phyloP scores from a whole-genome alignment of 2,329 filamentous ascomycete genomes.

The Knufia petricola region DNA sequence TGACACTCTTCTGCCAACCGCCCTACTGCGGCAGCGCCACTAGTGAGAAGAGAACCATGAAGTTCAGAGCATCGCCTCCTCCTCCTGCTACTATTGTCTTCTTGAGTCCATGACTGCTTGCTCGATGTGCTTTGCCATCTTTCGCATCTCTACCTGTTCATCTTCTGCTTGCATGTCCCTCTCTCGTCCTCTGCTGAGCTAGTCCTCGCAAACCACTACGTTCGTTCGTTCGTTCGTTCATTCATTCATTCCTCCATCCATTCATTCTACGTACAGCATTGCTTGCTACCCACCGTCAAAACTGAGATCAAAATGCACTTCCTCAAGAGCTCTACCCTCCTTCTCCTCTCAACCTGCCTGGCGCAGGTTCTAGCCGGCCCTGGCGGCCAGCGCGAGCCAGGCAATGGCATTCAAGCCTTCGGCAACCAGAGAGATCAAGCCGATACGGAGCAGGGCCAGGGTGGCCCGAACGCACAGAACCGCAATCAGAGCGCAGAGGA shows the following conservation, averaged over 20 bases:
- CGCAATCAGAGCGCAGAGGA: background rate
- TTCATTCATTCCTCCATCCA: conserved; percentile 16
- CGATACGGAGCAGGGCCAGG: background rate
- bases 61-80: conserved; percentile 3
- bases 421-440: background rate
- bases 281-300: background rate
- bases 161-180: background rate
- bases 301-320: conserved; percentile 7
- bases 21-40: background rate
- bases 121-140: background rate
- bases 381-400: background rate
- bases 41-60: background rate
- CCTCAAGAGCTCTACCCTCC: background rate
- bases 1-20: background rate
- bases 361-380: conserved; percentile 17
- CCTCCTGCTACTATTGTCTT: background rate
- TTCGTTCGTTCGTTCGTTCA: conserved; percentile 16
- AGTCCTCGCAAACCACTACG: conserved; percentile 9
- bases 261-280: conserved; percentile 11
- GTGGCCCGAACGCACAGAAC: background rate
- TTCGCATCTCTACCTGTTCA: background rate
- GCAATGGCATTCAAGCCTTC: background rate
- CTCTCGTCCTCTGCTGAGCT: conserved; percentile 1
- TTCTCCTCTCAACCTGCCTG: conserved; percentile 21
- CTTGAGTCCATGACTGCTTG: background rate